Evolutionary conservation across 169 alveolate species (phyloP).

Genomic region (Plasmodium adleri): DNA sequence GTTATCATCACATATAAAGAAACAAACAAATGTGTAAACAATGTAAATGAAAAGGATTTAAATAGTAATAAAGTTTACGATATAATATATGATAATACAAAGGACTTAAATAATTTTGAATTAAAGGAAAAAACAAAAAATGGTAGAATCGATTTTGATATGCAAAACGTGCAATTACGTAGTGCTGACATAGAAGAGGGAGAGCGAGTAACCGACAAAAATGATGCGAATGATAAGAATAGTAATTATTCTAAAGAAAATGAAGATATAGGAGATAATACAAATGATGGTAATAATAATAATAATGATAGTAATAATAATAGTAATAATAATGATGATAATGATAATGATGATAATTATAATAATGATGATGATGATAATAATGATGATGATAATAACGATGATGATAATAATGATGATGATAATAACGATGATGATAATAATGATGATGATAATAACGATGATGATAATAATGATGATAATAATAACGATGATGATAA

Average conservation of each 20-base stretch:
- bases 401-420: background rate
- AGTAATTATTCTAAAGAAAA: no score
- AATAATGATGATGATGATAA: slow-evolving; percentile 1
- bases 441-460: background rate
- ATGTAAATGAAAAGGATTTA: no score
- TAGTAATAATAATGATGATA: background rate
- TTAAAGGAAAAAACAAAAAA: no score
- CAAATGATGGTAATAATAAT: background rate
- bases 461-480: background rate
- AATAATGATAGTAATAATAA: background rate
- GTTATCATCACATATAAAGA: no score
- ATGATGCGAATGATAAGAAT: background rate
- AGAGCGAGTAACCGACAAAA: background rate
- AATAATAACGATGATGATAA: background rate
- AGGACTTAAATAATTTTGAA: no score
- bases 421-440: background rate
- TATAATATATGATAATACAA: no score
- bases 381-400: background rate
- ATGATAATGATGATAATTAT: background rate
- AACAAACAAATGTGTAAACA: no score
- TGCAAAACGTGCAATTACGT: no score
- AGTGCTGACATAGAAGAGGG: background rate
- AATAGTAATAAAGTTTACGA: no score
- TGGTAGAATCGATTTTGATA: no score
- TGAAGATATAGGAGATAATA: background rate